These are phyloP conservation scores for Hawksworthiomyces lignivorus DNA, from an alignment of 2,329 filamentous ascomycete species.

Conservation along the genomic window DNA sequence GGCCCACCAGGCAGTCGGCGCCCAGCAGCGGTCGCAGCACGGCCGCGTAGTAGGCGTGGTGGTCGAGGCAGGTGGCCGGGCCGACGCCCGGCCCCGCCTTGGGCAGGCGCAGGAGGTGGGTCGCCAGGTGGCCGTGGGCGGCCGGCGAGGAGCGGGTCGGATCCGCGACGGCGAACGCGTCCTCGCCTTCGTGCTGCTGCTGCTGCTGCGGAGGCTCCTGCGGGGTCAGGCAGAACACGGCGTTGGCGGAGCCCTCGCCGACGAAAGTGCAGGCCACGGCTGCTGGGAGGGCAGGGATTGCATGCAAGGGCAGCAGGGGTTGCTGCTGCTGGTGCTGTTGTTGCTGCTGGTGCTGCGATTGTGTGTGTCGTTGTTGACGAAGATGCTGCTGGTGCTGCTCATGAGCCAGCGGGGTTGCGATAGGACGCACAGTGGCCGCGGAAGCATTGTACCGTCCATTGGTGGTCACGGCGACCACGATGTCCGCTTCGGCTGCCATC, in stretches of 20 bases:
- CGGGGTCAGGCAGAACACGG: constrained; percentile 45
- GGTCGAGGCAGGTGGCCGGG: constrained; percentile 27
- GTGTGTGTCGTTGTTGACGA: too few relatives aligned
- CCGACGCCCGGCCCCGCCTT: constrained; percentile 43
- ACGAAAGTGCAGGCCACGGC: constrained; percentile 28
- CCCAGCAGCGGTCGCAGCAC: constrained; percentile 50
- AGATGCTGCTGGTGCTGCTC: too few relatives aligned
- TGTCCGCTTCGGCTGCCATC: constrained; percentile 12
- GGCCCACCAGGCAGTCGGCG: constrained; percentile 43
- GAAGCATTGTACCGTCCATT: constrained; percentile 5
- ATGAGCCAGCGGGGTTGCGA: too few relatives aligned
- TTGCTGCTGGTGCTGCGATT: background rate
- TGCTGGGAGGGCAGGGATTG: constrained; percentile 9
- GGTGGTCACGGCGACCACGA: constrained; percentile 4
- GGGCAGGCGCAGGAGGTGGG: constrained; percentile 17
- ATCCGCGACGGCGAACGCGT: background rate
- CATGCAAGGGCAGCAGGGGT: constrained; percentile 3
- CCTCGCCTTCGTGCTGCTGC: too few relatives aligned
- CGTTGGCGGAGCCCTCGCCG: constrained; percentile 69
- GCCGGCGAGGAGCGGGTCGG: background rate
- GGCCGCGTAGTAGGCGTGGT: constrained; percentile 41
- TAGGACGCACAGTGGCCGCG: background rate
- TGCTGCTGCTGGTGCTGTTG: too few relatives aligned
- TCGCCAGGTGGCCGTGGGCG: constrained; percentile 5
- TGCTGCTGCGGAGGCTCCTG: too few relatives aligned